Conservation (phyloP, 2,329 filamentous ascomycete species). For the Pyrenochaeta sp. region DNA sequence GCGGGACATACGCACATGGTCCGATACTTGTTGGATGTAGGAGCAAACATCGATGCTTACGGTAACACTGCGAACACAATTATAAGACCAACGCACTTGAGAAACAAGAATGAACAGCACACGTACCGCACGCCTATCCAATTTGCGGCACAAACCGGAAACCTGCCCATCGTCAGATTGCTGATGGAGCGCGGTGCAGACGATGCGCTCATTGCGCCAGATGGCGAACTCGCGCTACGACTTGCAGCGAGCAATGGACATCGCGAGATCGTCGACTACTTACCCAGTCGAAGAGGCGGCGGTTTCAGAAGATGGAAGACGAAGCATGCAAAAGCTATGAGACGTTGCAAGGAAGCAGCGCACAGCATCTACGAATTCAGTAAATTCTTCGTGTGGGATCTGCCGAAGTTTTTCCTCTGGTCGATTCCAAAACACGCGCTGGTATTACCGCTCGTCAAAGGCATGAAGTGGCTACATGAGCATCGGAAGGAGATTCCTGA, state of each 20-base stretch:
- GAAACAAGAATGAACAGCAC: neutral
- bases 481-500: constrained; percentile 20
- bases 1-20: constrained; percentile 17
- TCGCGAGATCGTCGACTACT: constrained; percentile 55
- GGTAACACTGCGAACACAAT: neutral
- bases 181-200: constrained; percentile 55
- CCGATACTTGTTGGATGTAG: constrained; percentile 20
- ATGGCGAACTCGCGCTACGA: constrained; percentile 57
- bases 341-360: constrained; percentile 8
- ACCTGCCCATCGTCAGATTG: constrained; percentile 53
- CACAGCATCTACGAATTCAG: constrained; percentile 12
- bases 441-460: constrained; percentile 6
- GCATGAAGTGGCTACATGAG: constrained; percentile 15
- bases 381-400: constrained; percentile 14
- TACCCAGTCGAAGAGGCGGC: constrained; percentile 50
- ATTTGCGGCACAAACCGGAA: constrained; percentile 54
- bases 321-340: constrained; percentile 19
- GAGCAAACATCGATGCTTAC: constrained; percentile 23
- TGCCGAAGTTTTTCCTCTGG: constrained; percentile 26
- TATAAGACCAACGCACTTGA: too few species aligned
- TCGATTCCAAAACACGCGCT: constrained; percentile 17
- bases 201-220: constrained; percentile 55
- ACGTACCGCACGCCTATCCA: constrained; percentile 55
- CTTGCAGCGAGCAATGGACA: constrained; percentile 55
- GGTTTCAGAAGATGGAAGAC: constrained; percentile 26